These are phyloP conservation scores for Cenchrus purpureus DNA, from an alignment of 176 grass and related monocot genomes.

Conservation along the genomic window DNA sequence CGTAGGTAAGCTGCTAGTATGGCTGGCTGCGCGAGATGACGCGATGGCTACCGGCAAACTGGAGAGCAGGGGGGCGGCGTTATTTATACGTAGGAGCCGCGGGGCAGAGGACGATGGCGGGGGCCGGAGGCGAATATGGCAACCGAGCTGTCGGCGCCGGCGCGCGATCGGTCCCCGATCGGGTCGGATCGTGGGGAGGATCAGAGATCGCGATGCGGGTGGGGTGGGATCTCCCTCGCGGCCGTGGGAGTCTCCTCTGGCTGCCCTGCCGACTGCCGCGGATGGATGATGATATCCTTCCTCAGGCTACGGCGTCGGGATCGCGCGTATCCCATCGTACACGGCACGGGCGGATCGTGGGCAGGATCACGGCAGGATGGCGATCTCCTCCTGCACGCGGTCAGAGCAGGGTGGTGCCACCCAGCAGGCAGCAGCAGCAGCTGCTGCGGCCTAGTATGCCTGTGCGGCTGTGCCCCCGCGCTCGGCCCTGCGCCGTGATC, in stretches of 20 bases:
- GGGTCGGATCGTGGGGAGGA: not conserved
- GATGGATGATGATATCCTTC: too few species aligned
- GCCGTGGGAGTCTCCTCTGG: not conserved
- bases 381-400: too few species aligned
- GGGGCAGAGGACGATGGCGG: not conserved
- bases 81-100: not conserved
- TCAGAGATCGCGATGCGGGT: constrained; percentile 13
- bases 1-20: not conserved
- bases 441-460: too few species aligned
- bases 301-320: not conserved
- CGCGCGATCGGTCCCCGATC: not conserved
- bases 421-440: too few species aligned
- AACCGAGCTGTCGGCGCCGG: not conserved
- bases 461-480: too few species aligned
- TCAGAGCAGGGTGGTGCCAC: too few species aligned
- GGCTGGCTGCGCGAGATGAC: not conserved
- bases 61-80: not conserved
- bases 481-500: too few species aligned
- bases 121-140: not conserved
- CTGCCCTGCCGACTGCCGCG: too few species aligned
- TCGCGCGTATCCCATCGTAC: not conserved
- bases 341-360: not conserved
- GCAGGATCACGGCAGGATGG: too few species aligned
- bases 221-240: not conserved
- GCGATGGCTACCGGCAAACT: not conserved